A percentile compares a stretch with the other conserved stretches of the same genome.
Conservation (phyloP, 176 grass and related monocot species). For the Rhipidocladum racemiflorum region DNA sequence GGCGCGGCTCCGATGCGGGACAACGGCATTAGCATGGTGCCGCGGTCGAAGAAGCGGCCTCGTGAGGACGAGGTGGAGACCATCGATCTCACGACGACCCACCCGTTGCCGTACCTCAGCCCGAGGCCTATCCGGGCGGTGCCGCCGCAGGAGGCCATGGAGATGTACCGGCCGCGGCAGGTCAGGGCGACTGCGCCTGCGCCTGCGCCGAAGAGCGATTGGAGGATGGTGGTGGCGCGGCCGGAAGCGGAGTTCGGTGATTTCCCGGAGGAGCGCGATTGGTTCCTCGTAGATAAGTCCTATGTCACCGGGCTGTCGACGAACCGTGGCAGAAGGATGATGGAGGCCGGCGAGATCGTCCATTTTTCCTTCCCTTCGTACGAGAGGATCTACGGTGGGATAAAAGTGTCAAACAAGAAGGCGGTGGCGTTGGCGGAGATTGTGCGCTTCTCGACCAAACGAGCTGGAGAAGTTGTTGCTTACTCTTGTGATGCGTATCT, state of each 20-base stretch:
- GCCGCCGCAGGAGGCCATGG: constrained; percentile 13
- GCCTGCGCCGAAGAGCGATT: constrained; percentile 20
- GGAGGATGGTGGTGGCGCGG: constrained; percentile 40
- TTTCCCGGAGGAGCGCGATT: constrained; percentile 63
- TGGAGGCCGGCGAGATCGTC: constrained; percentile 72
- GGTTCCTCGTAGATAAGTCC: constrained; percentile 68
- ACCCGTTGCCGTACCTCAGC: constrained; percentile 65
- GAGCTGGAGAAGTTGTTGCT: constrained; percentile 66
- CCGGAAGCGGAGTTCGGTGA: constrained; percentile 64
- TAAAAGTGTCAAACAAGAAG: constrained; percentile 48
- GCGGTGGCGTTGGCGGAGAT: constrained; percentile 51
- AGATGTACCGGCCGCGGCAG: background rate
- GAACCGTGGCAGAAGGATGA: constrained; percentile 48
- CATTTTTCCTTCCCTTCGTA: constrained; percentile 70
- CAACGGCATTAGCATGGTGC: constrained; percentile 35
- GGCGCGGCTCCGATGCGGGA: background rate
- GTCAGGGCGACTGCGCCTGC: constrained; percentile 13
- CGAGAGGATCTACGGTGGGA: constrained; percentile 22
- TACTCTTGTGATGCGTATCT: background rate
- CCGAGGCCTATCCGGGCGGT: constrained; percentile 66
- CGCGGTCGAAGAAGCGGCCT: constrained; percentile 34
- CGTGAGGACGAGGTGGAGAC: background rate
- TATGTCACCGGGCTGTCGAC: constrained; percentile 75
- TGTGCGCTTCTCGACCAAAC: constrained; percentile 85
- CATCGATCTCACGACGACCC: constrained; percentile 35